These are phyloP conservation scores for Trichaptum fuscoviolaceum DNA, from an alignment of 768 basidiomycete species.

Conservation along the genomic window DNA sequence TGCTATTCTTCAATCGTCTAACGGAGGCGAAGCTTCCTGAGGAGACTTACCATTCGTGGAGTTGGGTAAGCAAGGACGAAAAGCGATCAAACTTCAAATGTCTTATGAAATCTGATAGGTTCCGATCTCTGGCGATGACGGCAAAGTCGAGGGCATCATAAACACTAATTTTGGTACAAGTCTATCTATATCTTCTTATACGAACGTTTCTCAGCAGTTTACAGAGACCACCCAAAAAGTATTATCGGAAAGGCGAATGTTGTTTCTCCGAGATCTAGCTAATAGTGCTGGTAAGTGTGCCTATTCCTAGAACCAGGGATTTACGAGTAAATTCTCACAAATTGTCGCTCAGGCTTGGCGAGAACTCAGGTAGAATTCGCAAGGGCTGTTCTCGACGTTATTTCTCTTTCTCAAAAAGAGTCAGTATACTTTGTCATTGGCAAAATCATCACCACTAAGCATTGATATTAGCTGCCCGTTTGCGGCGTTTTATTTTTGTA, in stretches of 20 bases:
- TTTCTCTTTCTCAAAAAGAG: slow-evolving; percentile 15
- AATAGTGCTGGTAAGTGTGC: neutral
- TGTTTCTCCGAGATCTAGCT: slow-evolving; percentile 15
- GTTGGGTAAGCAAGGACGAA: slow-evolving; percentile 15
- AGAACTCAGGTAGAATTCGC: slow-evolving; percentile 11
- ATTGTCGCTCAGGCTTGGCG: slow-evolving; percentile 8
- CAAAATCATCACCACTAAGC: neutral
- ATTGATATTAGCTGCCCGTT: slow-evolving; percentile 11
- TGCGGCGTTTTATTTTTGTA: slow-evolving; percentile 15
- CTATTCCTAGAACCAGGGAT: neutral
- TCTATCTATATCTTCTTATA: slow-evolving; percentile 1
- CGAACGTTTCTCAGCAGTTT: neutral
- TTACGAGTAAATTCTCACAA: neutral
- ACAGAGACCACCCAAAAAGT: slow-evolving; percentile 20
- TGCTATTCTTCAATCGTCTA: slow-evolving; percentile 17
- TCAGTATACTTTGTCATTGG: slow-evolving; percentile 2
- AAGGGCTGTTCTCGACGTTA: slow-evolving; percentile 10
- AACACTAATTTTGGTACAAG: slow-evolving; percentile 12
- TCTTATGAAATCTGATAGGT: slow-evolving; percentile 7
- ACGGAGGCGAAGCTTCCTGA: slow-evolving; percentile 17
- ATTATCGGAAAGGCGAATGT: slow-evolving; percentile 17
- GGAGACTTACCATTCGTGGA: slow-evolving; percentile 20
- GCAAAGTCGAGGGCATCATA: slow-evolving; percentile 15
- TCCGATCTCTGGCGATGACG: slow-evolving; percentile 16
- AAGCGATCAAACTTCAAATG: neutral